These are phyloP conservation scores for Neurospora pannonica DNA, from an alignment of 495 filamentous ascomycete genomes.

Conservation along the genomic window DNA sequence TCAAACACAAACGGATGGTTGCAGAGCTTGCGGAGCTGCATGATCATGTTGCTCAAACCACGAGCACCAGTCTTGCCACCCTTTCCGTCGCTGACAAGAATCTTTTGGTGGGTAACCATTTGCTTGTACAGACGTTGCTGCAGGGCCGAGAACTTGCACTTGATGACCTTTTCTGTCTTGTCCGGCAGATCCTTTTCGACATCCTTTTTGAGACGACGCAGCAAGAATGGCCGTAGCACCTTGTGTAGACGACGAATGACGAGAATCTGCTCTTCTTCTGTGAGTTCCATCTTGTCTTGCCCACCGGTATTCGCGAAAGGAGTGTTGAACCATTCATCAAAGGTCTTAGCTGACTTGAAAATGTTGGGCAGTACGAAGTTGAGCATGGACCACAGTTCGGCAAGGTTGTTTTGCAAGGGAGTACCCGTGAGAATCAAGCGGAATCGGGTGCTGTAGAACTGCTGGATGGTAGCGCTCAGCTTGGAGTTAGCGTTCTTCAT, in stretches of 20 bases:
- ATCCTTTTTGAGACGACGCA: slow-evolving; percentile 97
- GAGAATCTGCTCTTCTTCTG: slow-evolving; percentile 97
- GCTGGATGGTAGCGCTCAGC: slow-evolving; percentile 84
- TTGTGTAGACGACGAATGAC: slow-evolving; percentile 98
- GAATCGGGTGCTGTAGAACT: slow-evolving; percentile 90
- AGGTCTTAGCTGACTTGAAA: slow-evolving; percentile 98
- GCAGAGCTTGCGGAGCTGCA: slow-evolving; percentile 97
- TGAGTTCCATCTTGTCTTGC: slow-evolving; percentile 96
- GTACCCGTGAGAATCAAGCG: slow-evolving; percentile 96
- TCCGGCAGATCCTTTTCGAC: slow-evolving; percentile 97
- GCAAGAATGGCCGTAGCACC: slow-evolving; percentile 91
- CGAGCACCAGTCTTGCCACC: slow-evolving; percentile 92
- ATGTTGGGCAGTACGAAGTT: slow-evolving; percentile 98
- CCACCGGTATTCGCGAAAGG: slow-evolving; percentile 97
- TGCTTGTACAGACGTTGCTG: slow-evolving; percentile 93
- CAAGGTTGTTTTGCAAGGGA: slow-evolving; percentile 92
- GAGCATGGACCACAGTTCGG: slow-evolving; percentile 92
- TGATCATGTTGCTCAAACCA: slow-evolving; percentile 98
- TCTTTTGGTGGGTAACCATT: slow-evolving; percentile 87
- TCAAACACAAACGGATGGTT: slow-evolving; percentile 99
- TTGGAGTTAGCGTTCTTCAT: slow-evolving; percentile 99
- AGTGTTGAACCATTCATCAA: slow-evolving; percentile 99
- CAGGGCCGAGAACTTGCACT: slow-evolving; percentile 93
- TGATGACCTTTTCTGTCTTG: slow-evolving; percentile 98
- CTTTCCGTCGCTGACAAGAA: slow-evolving; percentile 89